Evolutionary conservation across 1,284 basidiomycete genomes (phyloP).

Genomic region (Ceratobasidium sp.): DNA sequence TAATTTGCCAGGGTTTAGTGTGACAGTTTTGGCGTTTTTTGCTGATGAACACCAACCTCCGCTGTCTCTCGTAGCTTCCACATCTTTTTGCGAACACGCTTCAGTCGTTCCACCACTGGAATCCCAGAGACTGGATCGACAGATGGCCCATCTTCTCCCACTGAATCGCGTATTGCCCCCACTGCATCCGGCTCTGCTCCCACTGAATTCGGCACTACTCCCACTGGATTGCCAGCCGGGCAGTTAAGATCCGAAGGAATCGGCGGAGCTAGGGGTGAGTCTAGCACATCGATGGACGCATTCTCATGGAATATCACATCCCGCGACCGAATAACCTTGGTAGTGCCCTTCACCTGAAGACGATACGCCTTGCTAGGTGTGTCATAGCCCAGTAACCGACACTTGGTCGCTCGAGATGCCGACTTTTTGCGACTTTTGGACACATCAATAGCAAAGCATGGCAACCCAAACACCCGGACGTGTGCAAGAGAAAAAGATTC

Average conservation of each 20-base stretch:
- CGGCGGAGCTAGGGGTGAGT: background rate
- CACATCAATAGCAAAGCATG: slow-evolving; percentile 18
- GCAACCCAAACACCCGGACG: slow-evolving; percentile 5
- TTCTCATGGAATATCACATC: slow-evolving; percentile 45
- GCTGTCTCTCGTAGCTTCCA: slow-evolving; percentile 19
- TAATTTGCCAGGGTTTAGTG: too few relatives aligned
- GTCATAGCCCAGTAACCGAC: slow-evolving; percentile 33
- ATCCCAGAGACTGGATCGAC: background rate
- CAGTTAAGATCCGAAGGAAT: background rate
- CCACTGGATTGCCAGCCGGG: background rate
- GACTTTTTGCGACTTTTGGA: slow-evolving; percentile 20
- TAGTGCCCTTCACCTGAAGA: slow-evolving; percentile 1
- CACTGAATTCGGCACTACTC: background rate
- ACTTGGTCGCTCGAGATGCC: background rate
- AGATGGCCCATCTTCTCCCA: background rate
- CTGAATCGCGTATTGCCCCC: slow-evolving; percentile 9
- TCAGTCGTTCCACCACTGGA: background rate
- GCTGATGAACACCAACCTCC: background rate
- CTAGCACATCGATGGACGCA: background rate
- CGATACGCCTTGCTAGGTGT: slow-evolving; percentile 12
- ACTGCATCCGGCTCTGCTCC: background rate
- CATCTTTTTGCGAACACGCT: background rate
- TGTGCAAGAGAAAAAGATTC: slow-evolving; percentile 15
- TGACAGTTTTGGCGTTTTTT: too few relatives aligned
- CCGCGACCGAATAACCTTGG: slow-evolving; percentile 10